These are phyloP conservation scores for Verticillium albo-atrum DNA, from an alignment of 2,329 filamentous ascomycete genomes.

Conservation along the genomic window DNA sequence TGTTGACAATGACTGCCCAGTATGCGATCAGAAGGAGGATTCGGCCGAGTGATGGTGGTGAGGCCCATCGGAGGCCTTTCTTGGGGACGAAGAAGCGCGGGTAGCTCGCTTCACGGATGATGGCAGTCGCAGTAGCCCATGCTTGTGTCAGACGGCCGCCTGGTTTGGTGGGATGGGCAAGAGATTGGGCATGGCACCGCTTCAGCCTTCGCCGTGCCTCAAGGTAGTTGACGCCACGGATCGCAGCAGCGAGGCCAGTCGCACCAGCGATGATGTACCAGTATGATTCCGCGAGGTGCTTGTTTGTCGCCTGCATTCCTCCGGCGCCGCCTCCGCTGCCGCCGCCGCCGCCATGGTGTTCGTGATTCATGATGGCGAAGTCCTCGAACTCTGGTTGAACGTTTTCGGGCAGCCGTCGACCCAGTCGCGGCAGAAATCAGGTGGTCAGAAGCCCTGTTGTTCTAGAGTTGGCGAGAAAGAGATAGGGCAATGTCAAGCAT, in stretches of 20 bases:
- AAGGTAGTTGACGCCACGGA: slow-evolving; percentile 38
- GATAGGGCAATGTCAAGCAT: background rate
- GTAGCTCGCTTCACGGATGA: slow-evolving; percentile 51
- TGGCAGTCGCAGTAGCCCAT: slow-evolving; percentile 56
- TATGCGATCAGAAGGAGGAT: slow-evolving; percentile 49
- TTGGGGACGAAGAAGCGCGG: slow-evolving; percentile 45
- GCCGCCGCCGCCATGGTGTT: slow-evolving; percentile 15
- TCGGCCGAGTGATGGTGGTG: slow-evolving; percentile 55
- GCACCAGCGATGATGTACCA: slow-evolving; percentile 55
- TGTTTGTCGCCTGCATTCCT: slow-evolving; percentile 34
- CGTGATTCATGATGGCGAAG: slow-evolving; percentile 12
- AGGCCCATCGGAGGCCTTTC: slow-evolving; percentile 47
- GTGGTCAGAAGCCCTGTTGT: background rate
- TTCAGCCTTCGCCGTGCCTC: slow-evolving; percentile 40
- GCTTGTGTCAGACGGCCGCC: slow-evolving; percentile 37
- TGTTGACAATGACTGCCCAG: slow-evolving; percentile 54
- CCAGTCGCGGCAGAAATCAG: background rate
- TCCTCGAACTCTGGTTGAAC: background rate
- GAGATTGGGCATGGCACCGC: slow-evolving; percentile 34
- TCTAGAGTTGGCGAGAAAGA: background rate
- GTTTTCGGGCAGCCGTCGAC: background rate
- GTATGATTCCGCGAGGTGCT: slow-evolving; percentile 47
- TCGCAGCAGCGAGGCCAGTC: slow-evolving; percentile 33
- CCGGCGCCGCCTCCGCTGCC: slow-evolving; percentile 5
- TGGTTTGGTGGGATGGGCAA: slow-evolving; percentile 40